Evolutionary conservation across 345 rosid species (phyloP).

Genomic region (Eucalyptus pauciflora): DNA sequence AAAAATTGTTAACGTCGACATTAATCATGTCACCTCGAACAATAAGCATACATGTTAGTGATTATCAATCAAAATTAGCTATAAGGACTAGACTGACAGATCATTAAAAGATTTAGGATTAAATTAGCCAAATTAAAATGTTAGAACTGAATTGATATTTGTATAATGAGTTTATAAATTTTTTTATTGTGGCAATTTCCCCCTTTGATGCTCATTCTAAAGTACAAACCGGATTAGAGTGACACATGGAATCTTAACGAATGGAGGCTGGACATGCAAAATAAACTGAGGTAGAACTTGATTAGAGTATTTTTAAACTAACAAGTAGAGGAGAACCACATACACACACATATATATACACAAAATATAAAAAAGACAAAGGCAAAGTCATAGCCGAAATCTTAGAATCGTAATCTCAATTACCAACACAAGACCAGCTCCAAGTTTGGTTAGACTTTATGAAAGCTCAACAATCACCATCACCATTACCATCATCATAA

Average conservation of each 20-base stretch:
- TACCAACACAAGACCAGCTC: too few species aligned
- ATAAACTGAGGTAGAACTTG: background rate
- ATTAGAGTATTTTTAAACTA: background rate
- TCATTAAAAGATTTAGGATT: too few species aligned
- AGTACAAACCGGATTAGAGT: background rate
- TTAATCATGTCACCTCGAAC: rapidly evolving
- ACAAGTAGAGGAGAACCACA: background rate
- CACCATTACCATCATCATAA: too few species aligned
- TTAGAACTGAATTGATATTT: background rate
- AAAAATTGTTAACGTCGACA: rapidly evolving
- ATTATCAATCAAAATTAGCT: background rate
- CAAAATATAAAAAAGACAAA: too few species aligned
- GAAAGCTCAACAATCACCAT: too few species aligned
- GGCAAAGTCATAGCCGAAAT: too few species aligned
- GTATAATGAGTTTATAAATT: background rate
- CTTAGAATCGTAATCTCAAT: too few species aligned
- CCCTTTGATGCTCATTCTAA: background rate
- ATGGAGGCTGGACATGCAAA: background rate
- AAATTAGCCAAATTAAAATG: background rate
- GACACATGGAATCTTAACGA: background rate
- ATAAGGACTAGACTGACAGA: rapidly evolving
- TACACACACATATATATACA: background rate
- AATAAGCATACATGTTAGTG: rapidly evolving
- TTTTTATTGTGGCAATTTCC: background rate
- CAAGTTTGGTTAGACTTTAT: too few species aligned